phyloP scores from a whole-genome alignment of 192 early-diverging fungal species.

The Mortierella hygrophila region DNA sequence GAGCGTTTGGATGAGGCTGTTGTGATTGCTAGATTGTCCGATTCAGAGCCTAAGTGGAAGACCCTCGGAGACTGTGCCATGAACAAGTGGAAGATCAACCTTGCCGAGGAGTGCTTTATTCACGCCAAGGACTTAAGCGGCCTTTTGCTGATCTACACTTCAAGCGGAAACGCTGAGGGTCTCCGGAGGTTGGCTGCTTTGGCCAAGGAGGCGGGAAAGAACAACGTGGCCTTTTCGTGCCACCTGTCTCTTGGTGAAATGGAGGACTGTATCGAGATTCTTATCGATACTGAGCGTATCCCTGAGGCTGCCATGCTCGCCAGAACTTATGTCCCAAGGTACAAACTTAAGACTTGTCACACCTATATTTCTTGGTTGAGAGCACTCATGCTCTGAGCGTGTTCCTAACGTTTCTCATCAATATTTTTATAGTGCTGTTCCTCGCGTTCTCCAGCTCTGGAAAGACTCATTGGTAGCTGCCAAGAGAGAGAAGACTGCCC shows the following conservation, averaged over 20 bases:
- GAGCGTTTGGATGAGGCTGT: conserved; percentile 87
- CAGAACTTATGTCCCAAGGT: conserved; percentile 86
- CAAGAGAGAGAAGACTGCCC: conserved; percentile 85
- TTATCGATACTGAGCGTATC: conserved; percentile 88
- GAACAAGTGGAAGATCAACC: conserved; percentile 85
- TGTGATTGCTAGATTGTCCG: conserved; percentile 86
- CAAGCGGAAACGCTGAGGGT: conserved; percentile 87
- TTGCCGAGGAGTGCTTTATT: conserved; percentile 92
- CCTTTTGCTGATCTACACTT: conserved; percentile 91
- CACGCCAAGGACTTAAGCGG: conserved; percentile 94
- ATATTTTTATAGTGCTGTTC: conserved; percentile 63
- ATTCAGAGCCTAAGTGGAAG: conserved; percentile 95
- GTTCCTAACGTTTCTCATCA: not conserved
- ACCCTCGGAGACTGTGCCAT: conserved; percentile 93
- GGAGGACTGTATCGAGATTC: conserved; percentile 88
- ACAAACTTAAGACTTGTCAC: not conserved
- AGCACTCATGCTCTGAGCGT: not conserved
- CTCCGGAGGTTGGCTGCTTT: conserved; percentile 79
- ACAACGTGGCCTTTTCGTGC: conserved; percentile 94
- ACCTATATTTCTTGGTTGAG: not conserved
- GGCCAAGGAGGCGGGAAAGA: conserved; percentile 79
- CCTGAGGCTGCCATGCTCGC: conserved; percentile 99
- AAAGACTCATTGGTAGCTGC: conserved; percentile 75
- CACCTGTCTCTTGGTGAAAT: conserved; percentile 81
- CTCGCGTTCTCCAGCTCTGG: conserved; percentile 83